A percentile compares a stretch with the other conserved stretches of the same genome.
phyloP scores from a whole-genome alignment of 2,329 filamentous ascomycete species.

The Thielaviopsis euricoi region DNA sequence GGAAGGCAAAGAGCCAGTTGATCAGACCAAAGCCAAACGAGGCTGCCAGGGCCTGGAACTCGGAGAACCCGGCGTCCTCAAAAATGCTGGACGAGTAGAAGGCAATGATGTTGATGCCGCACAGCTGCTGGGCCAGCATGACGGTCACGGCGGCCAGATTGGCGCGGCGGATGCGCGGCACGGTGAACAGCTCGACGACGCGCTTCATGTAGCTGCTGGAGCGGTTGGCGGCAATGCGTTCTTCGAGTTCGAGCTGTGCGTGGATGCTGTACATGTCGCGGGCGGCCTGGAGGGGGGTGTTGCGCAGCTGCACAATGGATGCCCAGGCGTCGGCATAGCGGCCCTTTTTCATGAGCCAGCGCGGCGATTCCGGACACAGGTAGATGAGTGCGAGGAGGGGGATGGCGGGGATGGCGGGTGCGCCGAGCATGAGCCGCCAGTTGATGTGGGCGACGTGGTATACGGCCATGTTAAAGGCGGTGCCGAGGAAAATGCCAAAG shows the following conservation, averaged over 20 bases:
- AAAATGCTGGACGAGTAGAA: conserved; percentile 34
- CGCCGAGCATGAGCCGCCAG: conserved; percentile 40
- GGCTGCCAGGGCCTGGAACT: conserved; percentile 24
- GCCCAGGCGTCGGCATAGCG: conserved; percentile 36
- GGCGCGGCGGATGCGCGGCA: conserved; percentile 41
- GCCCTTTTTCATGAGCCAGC: conserved; percentile 49
- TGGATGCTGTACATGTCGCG: conserved; percentile 45
- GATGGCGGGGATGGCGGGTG: conserved; percentile 47
- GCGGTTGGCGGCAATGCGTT: conserved; percentile 17
- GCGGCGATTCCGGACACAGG: conserved; percentile 47
- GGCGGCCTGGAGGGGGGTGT: conserved; percentile 41
- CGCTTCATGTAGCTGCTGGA: conserved; percentile 34
- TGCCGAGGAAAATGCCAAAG: conserved; percentile 48
- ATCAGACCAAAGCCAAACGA: conserved; percentile 33
- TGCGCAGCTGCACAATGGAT: conserved; percentile 39
- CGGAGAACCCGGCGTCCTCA: conserved; percentile 23
- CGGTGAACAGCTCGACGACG: conserved; percentile 39
- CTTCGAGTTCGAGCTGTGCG: conserved; percentile 20
- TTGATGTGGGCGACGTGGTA: conserved; percentile 41
- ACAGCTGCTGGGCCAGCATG: conserved; percentile 51
- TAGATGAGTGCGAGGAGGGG: conserved; percentile 40
- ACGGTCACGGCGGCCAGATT: conserved; percentile 50
- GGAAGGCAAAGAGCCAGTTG: conserved; percentile 51
- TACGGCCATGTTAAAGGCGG: conserved; percentile 47
- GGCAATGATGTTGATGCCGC: conserved; percentile 36